Conservation (phyloP, 768 basidiomycete genomes). For the Daedaleopsis sinensis region DNA sequence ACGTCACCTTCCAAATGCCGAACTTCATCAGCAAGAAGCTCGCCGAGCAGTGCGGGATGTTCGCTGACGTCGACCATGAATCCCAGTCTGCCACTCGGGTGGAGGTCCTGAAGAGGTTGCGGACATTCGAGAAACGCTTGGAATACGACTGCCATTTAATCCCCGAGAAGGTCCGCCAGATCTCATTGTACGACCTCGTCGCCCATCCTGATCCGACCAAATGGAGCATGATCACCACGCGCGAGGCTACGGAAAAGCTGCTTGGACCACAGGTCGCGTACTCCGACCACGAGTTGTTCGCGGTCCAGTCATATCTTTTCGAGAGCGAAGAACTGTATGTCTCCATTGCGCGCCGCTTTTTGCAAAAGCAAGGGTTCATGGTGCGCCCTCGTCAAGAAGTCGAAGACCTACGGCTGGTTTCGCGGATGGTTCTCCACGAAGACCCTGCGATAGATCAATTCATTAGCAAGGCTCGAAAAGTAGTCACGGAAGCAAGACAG, state of each 20-base stretch:
- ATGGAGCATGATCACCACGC: conserved; percentile 60
- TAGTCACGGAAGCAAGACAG: conserved; percentile 41
- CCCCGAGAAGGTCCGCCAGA: conserved; percentile 29
- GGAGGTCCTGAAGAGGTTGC: conserved; percentile 61
- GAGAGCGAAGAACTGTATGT: conserved; percentile 53
- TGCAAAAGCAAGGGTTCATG: conserved; percentile 52
- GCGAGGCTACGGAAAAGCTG: conserved; percentile 49
- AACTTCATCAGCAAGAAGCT: conserved; percentile 51
- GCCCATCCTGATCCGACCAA: conserved; percentile 47
- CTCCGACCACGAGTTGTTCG: conserved; percentile 43
- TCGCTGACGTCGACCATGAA: conserved; percentile 26
- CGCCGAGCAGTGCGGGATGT: conserved; percentile 49
- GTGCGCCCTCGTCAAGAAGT: conserved; percentile 67
- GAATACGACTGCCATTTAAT: conserved; percentile 42
- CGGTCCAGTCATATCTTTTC: conserved; percentile 70
- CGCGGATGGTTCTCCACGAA: conserved; percentile 46
- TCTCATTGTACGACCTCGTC: conserved; percentile 44
- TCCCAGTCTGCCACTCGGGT: conserved; percentile 61
- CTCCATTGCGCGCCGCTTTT: conserved; percentile 48
- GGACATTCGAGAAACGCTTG: conserved; percentile 51
- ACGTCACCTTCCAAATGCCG: conserved; percentile 65
- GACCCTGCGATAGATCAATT: conserved; percentile 51
- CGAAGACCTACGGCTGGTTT: conserved; percentile 50
- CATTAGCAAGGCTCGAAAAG: conserved; percentile 46
- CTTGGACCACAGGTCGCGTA: conserved; percentile 24